Base-by-base conservation (phyloP, 768 basidiomycete species). In the Xerocomus brunneocitrinus region DNA sequence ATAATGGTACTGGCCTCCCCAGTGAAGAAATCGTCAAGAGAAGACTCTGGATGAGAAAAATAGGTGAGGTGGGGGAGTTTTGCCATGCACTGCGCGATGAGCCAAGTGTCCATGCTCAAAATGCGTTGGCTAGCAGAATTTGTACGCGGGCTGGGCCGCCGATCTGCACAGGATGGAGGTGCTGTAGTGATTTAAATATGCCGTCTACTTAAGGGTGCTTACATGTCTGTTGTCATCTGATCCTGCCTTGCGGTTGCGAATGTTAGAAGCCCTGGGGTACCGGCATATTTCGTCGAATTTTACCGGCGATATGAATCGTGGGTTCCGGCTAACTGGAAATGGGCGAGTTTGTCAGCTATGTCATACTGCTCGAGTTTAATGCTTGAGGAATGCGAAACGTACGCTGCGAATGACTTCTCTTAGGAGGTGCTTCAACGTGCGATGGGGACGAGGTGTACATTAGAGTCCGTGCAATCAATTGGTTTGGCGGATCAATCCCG, bases 31-130 rank as follows among this genome's bases (percentile, higher is more conserved):
- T 60, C 45, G 5, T 56, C 39, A 16, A 60, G 47, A 14, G 58
- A 59, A 44, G 41, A 30, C 25, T 59, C 50, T 31, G 48, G 54
- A 45, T 60, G 53, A 36, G 59, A 60, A 28, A 61, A 50, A n/a
- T 50, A 53, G 3, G 48, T 60, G 28, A 14, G 1, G n/a, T 6
- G 31, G 19, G 46, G 59, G 22, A 61, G 42, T 35, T 52, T 57
- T 16, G 36, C 52, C 45, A 61, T 61, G 47, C 55, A 57, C 12
- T 51, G 51, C 8, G 49, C 52, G 31, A 61, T 41, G 39, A 53
- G 42, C 55, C 59, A 57, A 28, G 49, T 22, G 12, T 51, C 42
- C 55, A 51, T 60, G 38, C 9, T 22, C 2, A 34, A 12, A 50
- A 39, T n/a, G 34, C 9, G 36, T 45, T 2, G 3, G 8, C 32